Base-by-base conservation (phyloP, 164 flowering plant species). In the Vitis rotundifolia region DNA sequence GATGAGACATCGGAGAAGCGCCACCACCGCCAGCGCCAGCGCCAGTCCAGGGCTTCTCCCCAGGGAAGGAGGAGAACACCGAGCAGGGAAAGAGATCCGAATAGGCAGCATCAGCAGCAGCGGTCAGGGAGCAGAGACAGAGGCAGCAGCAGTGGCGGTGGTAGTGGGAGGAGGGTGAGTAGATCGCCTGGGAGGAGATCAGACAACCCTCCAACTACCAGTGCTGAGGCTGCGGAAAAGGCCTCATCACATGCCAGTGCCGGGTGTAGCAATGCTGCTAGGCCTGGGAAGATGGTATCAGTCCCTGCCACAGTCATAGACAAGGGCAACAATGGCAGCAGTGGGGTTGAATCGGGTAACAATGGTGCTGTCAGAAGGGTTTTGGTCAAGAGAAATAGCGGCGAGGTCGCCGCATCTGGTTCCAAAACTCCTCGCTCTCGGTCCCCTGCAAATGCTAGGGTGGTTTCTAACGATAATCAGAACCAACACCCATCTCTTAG, bases 131-230 rank as follows among this genome's bases (percentile, higher is more conserved):
- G 91, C 70, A 73, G 92, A 69, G 94, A 89, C 76, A 81, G 83
- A 74, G 80, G 68, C 16, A 72, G 75, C 58, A 58, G 77, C 22
- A 57, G 29, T 13, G 60, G 81, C 16, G 55, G 82, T 8, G 83
- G 86, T 13, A 80, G 82, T 8, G 83, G 86, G n/a, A 80, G 98
- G 56, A 79, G 97, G 62, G 87, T 85, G 16, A 96, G 99, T 74
- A 79, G 93, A 12, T 93, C 98, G 1, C 99, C 99, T 0, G 89
- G 83, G 0, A 72, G 97, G 53, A 83, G 98, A 79, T 81, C 89
- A 0, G 93, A 87, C 47, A 82, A 82, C 61, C 80, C 82, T 31
- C 75, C 82, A 1, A 47, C 26, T 53, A 37, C 22, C 49, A 29
- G 44, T 26, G 37, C 15, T 22, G 14, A 15, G 31, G 28, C 76